Conservation (phyloP, 305 asterid species). For the Fraxinus paxiana region DNA sequence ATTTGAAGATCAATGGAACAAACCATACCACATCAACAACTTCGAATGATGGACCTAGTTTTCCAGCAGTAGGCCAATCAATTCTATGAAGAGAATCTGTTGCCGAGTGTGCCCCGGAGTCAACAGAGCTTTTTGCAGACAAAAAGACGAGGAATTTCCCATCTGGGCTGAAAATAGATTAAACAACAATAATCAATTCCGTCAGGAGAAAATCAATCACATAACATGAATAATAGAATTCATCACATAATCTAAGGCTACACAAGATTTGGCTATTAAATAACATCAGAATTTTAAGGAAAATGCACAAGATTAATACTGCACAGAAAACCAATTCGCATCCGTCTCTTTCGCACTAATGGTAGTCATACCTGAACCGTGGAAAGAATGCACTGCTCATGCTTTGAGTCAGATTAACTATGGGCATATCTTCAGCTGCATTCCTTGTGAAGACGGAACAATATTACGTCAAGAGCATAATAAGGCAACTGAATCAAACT, state of each 20-base stretch:
- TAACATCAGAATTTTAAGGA: background rate
- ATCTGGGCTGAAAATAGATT: conserved; percentile 62
- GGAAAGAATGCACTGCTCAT: conserved; percentile 82
- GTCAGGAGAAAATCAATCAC: background rate
- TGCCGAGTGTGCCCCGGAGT: conserved; percentile 91
- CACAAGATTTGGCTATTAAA: background rate
- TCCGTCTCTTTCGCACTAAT: background rate
- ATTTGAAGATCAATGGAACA: conserved; percentile 7
- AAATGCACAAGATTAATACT: conserved; percentile 5
- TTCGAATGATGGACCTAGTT: conserved; percentile 35
- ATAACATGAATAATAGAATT: background rate
- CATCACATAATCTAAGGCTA: background rate
- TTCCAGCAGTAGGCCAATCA: conserved; percentile 72
- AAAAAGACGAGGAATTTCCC: conserved; percentile 70
- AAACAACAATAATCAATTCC: conserved; percentile 7
- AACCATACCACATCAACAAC: conserved; percentile 69
- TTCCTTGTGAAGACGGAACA: conserved; percentile 34
- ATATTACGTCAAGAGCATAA: conserved; percentile 24
- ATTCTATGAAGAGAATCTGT: conserved; percentile 80
- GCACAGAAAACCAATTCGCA: background rate
- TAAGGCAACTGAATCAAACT: conserved; percentile 19
- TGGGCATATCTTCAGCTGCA: conserved; percentile 38
- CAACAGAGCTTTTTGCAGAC: conserved; percentile 73
- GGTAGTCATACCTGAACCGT: conserved; percentile 57
- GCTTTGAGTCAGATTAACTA: conserved; percentile 50